Base-by-base conservation (phyloP, 768 basidiomycete species). In the Lentinula lateritia region DNA sequence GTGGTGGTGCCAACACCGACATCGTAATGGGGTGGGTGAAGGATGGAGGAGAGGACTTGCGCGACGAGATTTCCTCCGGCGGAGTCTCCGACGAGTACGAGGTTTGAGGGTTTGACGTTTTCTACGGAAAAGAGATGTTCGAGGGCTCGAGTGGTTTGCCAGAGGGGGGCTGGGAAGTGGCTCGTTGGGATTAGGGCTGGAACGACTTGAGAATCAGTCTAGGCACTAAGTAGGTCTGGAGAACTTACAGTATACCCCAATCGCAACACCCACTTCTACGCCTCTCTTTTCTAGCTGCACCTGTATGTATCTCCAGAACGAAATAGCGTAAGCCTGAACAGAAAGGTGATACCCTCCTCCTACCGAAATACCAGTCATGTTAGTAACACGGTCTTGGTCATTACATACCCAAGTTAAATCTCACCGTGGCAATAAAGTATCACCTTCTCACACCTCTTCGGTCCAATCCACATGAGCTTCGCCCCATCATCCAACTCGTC, bases 401-500 rank as follows among this genome's bases (percentile, higher is more conserved):
- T 9, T 8, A 13, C 9, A 13, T 8, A 39, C 6, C 5, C 38
- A 3, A 13, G 38, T 9, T 13, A 39, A 8, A 39, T 1, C 66
- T 9, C 38, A 71, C 76, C 76, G 62, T 74, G 75, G 32, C 71
- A 48, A 50, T 72, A 76, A 1, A 75, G 43, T 2, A 76, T 63
- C 4, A 77, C 73, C 9, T 68, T 69, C 4, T 74, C 74, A 0
- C 70, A 69, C 35, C 68, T 65, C 38, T 69, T 72, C 10, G 68
- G 64, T 16, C 74, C 72, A 52, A 76, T 62, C 76, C 76, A 77
- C 12, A 75, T 55, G 1, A 76, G 61, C 46, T 58, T 64, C 0
- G 69, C 71, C 20, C 64, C 67, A 7, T 68, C 62, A 8, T 66
- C 70, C 7, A 75, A 50, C 7, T 73, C 71, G n/a, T 75, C 75